Evolutionary conservation across 257 asterid species (phyloP).

Genomic region (Capsicum chinense): DNA sequence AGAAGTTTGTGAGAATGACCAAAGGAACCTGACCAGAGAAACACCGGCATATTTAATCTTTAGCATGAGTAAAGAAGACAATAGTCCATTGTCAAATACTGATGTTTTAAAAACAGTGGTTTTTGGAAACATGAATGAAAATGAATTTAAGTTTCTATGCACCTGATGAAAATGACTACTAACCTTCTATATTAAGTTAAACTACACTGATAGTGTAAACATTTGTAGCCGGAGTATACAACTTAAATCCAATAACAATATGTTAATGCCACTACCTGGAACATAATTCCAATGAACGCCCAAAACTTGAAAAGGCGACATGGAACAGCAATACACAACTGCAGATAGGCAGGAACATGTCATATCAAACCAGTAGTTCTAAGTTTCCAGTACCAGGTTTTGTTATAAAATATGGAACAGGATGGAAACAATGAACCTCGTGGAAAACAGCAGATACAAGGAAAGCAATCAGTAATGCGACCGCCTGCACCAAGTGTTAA

Average conservation of each 20-base stretch:
- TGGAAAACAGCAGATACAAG: slow-evolving; percentile 92
- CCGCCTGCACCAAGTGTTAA: slow-evolving; percentile 54
- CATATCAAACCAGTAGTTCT: background rate
- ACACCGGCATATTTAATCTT: background rate
- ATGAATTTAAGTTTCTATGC: background rate
- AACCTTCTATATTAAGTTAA: slow-evolving; percentile 3
- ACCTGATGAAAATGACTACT: slow-evolving; percentile 4
- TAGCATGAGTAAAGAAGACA: background rate
- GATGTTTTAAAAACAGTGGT: background rate
- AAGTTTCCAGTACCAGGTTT: background rate
- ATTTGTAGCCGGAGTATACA: background rate
- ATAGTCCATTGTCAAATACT: background rate
- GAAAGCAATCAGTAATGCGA: slow-evolving; percentile 80
- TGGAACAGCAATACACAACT: slow-evolving; percentile 96
- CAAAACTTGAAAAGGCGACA: slow-evolving; percentile 94
- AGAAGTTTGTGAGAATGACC: slow-evolving; percentile 77
- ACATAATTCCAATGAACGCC: slow-evolving; percentile 92
- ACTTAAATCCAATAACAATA: background rate
- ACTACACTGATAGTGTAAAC: background rate
- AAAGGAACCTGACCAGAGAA: slow-evolving; percentile 76
- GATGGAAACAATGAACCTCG: slow-evolving; percentile 59
- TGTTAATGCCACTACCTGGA: slow-evolving; percentile 63
- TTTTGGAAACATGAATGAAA: background rate
- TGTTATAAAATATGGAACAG: background rate
- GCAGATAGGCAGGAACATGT: slow-evolving; percentile 41